A percentile compares a stretch with the other conserved stretches of the same genome.
Conservation (phyloP, 1,284 basidiomycete species). For the Puccinia horiana region DNA sequence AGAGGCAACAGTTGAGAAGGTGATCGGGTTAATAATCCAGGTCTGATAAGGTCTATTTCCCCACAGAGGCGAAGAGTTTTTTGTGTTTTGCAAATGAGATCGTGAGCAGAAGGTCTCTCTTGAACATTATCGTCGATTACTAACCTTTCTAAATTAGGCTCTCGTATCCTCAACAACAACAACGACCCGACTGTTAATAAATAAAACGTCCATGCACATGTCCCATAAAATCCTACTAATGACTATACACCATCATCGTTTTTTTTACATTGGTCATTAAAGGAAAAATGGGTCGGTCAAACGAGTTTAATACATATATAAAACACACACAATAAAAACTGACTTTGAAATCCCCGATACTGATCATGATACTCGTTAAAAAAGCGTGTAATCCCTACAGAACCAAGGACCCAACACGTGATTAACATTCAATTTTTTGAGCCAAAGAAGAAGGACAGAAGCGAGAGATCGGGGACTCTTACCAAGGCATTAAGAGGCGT, state of each 20-base stretch:
- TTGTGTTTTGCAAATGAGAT: no score
- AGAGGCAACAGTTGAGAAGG: slow-evolving; percentile 84
- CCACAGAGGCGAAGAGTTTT: no score
- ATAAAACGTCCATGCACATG: slow-evolving; percentile 86
- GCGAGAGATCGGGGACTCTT: slow-evolving; percentile 38
- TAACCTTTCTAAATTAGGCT: slow-evolving; percentile 80
- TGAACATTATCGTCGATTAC: background rate
- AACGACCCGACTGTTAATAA: slow-evolving; percentile 85
- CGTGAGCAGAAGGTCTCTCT: no score
- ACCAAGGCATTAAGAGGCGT: slow-evolving; percentile 81
- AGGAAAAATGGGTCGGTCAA: no score
- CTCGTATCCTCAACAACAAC: slow-evolving; percentile 82
- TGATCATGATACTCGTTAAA: slow-evolving; percentile 74
- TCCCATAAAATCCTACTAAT: slow-evolving; percentile 64
- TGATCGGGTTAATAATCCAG: slow-evolving; percentile 84
- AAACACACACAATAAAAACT: background rate
- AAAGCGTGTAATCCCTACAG: slow-evolving; percentile 67
- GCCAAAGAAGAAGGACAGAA: background rate
- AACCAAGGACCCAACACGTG: background rate
- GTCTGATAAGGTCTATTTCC: slow-evolving; percentile 75
- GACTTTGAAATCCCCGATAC: slow-evolving; percentile 73
- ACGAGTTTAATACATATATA: no score
- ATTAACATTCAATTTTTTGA: background rate
- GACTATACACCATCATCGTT: slow-evolving; percentile 31
- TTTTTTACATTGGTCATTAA: no score